These are phyloP conservation scores for Nakaseomyces uthaithaninus DNA, from an alignment of 1,139 yeast genomes.

Conservation along the genomic window DNA sequence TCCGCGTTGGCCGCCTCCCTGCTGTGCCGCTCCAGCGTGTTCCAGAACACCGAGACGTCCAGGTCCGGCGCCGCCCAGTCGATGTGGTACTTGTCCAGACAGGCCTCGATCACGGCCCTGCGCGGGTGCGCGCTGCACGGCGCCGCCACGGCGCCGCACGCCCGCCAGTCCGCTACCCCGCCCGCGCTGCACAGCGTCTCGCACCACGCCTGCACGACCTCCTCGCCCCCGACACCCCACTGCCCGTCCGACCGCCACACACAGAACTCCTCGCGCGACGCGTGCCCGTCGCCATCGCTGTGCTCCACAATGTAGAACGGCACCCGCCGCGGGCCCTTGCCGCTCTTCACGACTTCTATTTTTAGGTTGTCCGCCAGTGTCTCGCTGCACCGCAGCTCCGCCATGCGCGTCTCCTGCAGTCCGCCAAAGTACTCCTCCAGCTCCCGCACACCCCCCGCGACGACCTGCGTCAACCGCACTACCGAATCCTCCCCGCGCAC, in stretches of 20 bases:
- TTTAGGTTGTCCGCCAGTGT: conserved; percentile 4
- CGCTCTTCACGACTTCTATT: not conserved
- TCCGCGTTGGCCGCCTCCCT: too few species aligned
- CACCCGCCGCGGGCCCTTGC: not conserved
- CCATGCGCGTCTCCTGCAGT: conserved; percentile 2
- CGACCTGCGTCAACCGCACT: conserved; percentile 3
- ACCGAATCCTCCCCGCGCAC: conserved; percentile 4
- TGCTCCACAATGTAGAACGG: conserved; percentile 6
- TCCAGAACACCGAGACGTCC: not conserved
- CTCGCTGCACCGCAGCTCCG: conserved; percentile 1
- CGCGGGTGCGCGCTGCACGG: not conserved
- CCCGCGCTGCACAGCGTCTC: conserved; percentile 1
- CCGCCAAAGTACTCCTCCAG: conserved; percentile 4
- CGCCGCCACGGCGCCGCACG: not conserved
- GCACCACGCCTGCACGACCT: conserved; percentile 2
- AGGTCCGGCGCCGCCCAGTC: conserved; percentile 2
- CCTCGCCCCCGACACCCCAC: conserved; percentile 5
- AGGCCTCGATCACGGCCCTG: not conserved
- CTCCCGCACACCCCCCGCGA: conserved; percentile 1
- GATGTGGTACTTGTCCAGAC: not conserved
- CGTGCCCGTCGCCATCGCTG: not conserved
- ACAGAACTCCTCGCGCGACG: conserved; percentile 6
- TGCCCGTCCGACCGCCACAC: conserved; percentile 6
- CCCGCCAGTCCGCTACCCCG: not conserved
- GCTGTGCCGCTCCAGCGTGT: not conserved